Evolutionary conservation across 2,329 filamentous ascomycete genomes (phyloP).

Genomic region (Fusarium devonianum): DNA sequence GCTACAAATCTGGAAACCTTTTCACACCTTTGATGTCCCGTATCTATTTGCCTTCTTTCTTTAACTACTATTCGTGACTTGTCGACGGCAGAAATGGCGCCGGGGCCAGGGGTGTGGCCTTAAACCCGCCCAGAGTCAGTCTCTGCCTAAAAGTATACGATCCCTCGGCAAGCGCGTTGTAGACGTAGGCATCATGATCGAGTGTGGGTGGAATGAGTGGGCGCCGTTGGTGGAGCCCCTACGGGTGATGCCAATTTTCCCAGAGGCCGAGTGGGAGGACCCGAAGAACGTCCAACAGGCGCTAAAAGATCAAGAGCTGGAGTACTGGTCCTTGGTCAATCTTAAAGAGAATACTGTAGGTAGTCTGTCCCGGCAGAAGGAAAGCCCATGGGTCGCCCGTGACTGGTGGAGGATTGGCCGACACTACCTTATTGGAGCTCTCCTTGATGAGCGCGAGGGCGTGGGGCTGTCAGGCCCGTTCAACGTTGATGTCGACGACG

Average conservation of each 20-base stretch:
- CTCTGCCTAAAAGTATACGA: constrained; percentile 17
- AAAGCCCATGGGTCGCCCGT: constrained; percentile 24
- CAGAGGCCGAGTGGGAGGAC: constrained; percentile 22
- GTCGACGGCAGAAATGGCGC: neutral
- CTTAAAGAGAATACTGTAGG: too few species aligned
- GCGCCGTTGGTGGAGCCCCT: constrained; percentile 26
- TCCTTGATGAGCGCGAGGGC: constrained; percentile 12
- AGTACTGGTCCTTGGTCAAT: constrained; percentile 21
- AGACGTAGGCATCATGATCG: constrained; percentile 35
- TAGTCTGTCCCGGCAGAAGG: constrained; percentile 10
- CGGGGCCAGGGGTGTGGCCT: constrained; percentile 8
- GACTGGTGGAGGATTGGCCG: constrained; percentile 32
- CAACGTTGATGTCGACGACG: constrained; percentile 14
- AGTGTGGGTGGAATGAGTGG: constrained; percentile 35
- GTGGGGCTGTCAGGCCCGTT: constrained; percentile 17
- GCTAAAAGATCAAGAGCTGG: constrained; percentile 36
- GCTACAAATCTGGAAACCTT: too few species aligned
- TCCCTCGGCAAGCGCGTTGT: constrained; percentile 28
- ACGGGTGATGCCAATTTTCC: constrained; percentile 23
- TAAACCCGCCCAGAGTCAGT: constrained; percentile 10
- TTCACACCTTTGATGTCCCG: too few species aligned
- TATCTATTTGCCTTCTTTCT: too few species aligned
- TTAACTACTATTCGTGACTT: too few species aligned
- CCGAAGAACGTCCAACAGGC: constrained; percentile 16
- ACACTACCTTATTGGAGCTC: neutral